Evolutionary conservation across 2,329 filamentous ascomycete species (phyloP).

Genomic region (Monosporascus sp.): DNA sequence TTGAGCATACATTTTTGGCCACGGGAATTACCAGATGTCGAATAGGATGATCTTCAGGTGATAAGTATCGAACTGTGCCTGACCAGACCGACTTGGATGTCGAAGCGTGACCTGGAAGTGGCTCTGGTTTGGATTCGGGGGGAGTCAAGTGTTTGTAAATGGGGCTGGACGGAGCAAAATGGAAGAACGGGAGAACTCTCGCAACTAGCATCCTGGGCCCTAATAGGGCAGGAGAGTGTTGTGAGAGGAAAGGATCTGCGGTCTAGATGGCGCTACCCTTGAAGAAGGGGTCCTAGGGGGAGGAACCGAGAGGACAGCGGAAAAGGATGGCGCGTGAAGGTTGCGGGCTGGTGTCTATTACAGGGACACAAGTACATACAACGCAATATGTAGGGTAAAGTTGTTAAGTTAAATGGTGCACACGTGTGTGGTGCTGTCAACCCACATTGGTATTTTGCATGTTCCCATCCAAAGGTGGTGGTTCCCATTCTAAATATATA

Average conservation of each 20-base stretch:
- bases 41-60: background rate
- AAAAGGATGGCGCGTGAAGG: background rate
- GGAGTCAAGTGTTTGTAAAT: background rate
- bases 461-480: too few species aligned
- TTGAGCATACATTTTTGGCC: background rate
- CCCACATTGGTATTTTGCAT: too few species aligned
- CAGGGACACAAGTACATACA: too few species aligned
- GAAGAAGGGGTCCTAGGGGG: conserved; percentile 4
- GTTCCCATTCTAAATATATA: too few species aligned
- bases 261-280: conserved; percentile 24
- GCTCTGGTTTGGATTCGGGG: background rate
- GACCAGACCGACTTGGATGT: background rate
- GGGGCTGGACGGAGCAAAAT: conserved; percentile 4
- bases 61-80: background rate
- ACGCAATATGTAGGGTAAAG: too few species aligned
- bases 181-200: background rate
- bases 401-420: background rate
- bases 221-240: conserved; percentile 21
- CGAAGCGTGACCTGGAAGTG: background rate
- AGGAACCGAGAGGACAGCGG: background rate
- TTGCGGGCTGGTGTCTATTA: background rate
- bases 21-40: background rate
- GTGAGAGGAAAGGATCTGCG: conserved; percentile 26
- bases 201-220: conserved; percentile 13
- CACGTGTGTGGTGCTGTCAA: background rate